These are phyloP conservation scores for Solanum pimpinellifolium DNA, from an alignment of 257 asterid species.

Conservation along the genomic window DNA sequence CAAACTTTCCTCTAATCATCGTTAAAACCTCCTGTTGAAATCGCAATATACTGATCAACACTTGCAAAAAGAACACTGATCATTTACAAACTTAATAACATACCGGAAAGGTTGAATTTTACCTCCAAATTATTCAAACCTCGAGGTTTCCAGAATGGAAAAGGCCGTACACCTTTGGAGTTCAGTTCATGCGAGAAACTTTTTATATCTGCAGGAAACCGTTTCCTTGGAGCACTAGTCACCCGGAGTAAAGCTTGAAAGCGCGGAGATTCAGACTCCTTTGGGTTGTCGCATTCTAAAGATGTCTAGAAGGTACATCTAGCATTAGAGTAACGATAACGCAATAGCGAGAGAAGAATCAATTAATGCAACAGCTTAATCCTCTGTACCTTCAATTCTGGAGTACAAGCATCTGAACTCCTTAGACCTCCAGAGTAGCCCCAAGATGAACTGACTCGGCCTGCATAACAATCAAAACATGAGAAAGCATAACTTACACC, in stretches of 20 bases:
- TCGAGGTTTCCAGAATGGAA: constrained; percentile 94
- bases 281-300: constrained; percentile 88
- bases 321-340: background rate
- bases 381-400: constrained; percentile 30
- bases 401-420: constrained; percentile 25
- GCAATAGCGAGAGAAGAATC: background rate
- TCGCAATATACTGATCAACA: constrained; percentile 8
- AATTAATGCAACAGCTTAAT: background rate
- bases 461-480: constrained; percentile 4
- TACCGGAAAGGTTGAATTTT: background rate
- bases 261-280: constrained; percentile 97
- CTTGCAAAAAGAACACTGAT: constrained; percentile 3
- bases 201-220: constrained; percentile 90
- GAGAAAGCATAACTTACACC: constrained; percentile 29
- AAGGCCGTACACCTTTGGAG: constrained; percentile 97
- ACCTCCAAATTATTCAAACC: constrained; percentile 96
- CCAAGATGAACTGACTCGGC: constrained; percentile 21
- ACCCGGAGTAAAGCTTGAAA: constrained; percentile 97
- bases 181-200: constrained; percentile 96
- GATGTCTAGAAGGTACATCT: constrained; percentile 37
- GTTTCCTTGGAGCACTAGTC: constrained; percentile 98
- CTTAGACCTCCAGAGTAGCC: constrained; percentile 25
- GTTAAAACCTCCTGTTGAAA: constrained; percentile 72
- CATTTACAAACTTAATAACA: constrained; percentile 4
- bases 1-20: constrained; percentile 85